phyloP scores from a whole-genome alignment of 495 filamentous ascomycete genomes.

The Penicillium bialowiezense region DNA sequence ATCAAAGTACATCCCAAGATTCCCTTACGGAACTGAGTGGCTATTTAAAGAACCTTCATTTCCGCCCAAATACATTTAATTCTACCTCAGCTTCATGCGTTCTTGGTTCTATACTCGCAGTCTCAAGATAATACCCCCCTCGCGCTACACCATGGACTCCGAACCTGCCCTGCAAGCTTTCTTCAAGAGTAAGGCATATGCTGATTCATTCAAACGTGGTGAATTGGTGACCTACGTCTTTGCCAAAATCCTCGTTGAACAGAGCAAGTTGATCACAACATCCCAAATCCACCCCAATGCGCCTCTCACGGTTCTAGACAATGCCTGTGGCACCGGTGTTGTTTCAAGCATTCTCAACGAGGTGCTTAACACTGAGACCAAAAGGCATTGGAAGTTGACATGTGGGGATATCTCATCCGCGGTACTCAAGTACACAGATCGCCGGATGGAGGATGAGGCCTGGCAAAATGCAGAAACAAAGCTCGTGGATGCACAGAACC shows the following conservation, averaged over 20 bases:
- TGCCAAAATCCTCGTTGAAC: slow-evolving; percentile 26
- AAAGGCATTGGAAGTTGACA: slow-evolving; percentile 26
- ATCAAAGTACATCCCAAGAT: too few species aligned
- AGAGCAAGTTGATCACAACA: slow-evolving; percentile 22
- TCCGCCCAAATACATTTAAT: neutral
- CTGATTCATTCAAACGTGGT: slow-evolving; percentile 28
- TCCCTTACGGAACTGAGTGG: too few species aligned
- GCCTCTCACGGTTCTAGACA: slow-evolving; percentile 35
- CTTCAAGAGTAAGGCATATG: slow-evolving; percentile 31
- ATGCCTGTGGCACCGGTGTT: slow-evolving; percentile 43
- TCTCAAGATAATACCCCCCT: too few species aligned
- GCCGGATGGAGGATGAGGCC: slow-evolving; percentile 22
- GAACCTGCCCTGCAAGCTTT: slow-evolving; percentile 9
- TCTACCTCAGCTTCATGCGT: neutral
- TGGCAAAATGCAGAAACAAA: slow-evolving; percentile 33
- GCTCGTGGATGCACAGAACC: slow-evolving; percentile 33
- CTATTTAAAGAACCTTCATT: neutral
- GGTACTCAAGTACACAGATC: slow-evolving; percentile 30
- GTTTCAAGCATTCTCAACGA: slow-evolving; percentile 28
- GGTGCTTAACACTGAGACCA: slow-evolving; percentile 17
- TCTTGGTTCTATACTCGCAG: too few species aligned
- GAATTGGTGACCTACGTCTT: slow-evolving; percentile 33
- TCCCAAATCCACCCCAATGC: slow-evolving; percentile 15
- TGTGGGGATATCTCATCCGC: slow-evolving; percentile 36
- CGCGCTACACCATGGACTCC: slow-evolving; percentile 8